A percentile compares a stretch with the other conserved stretches of the same genome.
These are phyloP conservation scores for Umbilicaria muhlenbergii DNA, from an alignment of 495 filamentous ascomycete species.

Conservation along the genomic window DNA sequence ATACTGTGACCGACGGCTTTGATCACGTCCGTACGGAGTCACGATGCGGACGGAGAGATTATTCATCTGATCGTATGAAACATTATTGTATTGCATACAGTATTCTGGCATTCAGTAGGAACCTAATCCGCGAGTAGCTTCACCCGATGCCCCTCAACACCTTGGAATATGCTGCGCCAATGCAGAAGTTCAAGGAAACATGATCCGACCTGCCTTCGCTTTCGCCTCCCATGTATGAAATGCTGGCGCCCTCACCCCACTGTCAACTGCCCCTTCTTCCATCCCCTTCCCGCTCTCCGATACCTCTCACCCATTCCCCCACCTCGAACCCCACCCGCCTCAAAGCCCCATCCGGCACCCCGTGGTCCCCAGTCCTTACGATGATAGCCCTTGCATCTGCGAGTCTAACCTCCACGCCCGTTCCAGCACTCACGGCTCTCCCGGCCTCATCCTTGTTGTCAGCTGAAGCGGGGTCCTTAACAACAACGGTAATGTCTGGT, in stretches of 20 bases:
- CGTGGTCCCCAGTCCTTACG: conserved; percentile 24
- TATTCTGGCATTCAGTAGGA: too few relatives aligned
- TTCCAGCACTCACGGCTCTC: conserved; percentile 13
- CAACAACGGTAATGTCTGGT: conserved; percentile 72
- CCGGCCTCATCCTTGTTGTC: conserved; percentile 8
- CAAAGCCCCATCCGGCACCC: conserved; percentile 9
- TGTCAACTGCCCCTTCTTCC: conserved; percentile 5
- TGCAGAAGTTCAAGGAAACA: too few relatives aligned
- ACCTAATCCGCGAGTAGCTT: too few relatives aligned
- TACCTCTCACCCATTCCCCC: conserved; percentile 12
- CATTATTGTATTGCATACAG: too few relatives aligned
- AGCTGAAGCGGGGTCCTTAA: conserved; percentile 18
- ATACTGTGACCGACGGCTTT: background rate
- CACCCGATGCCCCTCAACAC: too few relatives aligned
- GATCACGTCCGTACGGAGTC: too few relatives aligned
- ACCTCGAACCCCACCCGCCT: conserved; percentile 16
- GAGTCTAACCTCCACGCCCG: conserved; percentile 34
- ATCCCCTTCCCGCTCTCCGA: conserved; percentile 8
- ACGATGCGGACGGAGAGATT: too few relatives aligned
- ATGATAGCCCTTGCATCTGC: conserved; percentile 40
- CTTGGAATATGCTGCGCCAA: too few relatives aligned
- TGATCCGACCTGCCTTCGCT: too few relatives aligned
- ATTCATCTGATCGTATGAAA: too few relatives aligned
- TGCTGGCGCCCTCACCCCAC: too few relatives aligned
- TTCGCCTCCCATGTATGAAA: too few relatives aligned